These are phyloP conservation scores for Collybia sordida DNA, from an alignment of 768 basidiomycete species.

Conservation along the genomic window DNA sequence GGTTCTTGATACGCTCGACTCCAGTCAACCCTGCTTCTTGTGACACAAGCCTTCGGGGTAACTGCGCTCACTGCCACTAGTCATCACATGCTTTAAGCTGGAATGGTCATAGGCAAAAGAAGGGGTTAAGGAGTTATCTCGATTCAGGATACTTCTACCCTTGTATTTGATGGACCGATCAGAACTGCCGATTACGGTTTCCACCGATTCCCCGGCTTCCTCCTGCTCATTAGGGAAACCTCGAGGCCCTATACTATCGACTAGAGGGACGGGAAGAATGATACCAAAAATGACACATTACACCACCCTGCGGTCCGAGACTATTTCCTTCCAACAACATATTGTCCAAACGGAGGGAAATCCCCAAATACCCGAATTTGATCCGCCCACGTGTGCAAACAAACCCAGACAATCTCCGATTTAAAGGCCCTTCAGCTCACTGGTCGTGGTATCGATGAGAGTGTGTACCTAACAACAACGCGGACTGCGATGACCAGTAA, in stretches of 20 bases:
- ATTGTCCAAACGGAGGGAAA: neutral
- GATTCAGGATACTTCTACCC: conserved; percentile 13
- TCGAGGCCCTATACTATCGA: conserved; percentile 3
- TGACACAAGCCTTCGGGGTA: conserved; percentile 29
- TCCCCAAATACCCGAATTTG: neutral
- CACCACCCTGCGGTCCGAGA: no score
- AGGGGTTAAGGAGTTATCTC: conserved; percentile 13
- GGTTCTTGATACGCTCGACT: conserved; percentile 5
- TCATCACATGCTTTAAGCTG: conserved; percentile 14
- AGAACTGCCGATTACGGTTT: conserved; percentile 7
- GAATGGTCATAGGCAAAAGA: conserved; percentile 2
- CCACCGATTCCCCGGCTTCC: conserved; percentile 10
- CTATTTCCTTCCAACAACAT: no score
- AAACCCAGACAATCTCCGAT: conserved; percentile 22
- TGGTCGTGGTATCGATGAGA: neutral
- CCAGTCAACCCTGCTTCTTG: conserved; percentile 4
- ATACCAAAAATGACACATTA: neutral
- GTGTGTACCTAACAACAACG: conserved; percentile 5
- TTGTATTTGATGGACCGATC: conserved; percentile 8
- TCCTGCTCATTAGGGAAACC: conserved; percentile 7
- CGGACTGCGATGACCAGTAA: conserved; percentile 52
- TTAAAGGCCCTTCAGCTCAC: conserved; percentile 8
- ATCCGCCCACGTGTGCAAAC: conserved; percentile 8
- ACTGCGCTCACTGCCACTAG: conserved; percentile 35
- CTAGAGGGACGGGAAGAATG: neutral